Base-by-base conservation (phyloP, 768 basidiomycete genomes). In the Artomyces pyxidatus region DNA sequence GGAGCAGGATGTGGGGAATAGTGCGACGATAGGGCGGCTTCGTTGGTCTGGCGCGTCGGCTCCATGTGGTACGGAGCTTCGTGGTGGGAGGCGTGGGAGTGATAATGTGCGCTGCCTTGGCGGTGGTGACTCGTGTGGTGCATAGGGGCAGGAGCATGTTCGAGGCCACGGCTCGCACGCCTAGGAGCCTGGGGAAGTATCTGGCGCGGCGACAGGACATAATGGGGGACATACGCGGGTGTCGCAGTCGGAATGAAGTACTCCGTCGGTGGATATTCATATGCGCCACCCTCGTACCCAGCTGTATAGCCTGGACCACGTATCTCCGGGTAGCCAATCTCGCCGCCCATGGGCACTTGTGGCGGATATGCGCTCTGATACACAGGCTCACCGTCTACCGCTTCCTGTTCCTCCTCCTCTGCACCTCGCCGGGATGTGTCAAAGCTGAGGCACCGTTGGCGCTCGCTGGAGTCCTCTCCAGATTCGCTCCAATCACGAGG, bases 41-140 rank as follows among this genome's bases (percentile, higher is more conserved):
- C 50, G 50, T 37, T 44, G 21, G 22, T 16, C 26, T 48, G 45
- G 47, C 21, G 40, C 32, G 60, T 49, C 10, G 61, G 50, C 42
- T 32, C 21, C 23, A 42, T 26, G 49, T 60, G 67, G 2, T 58
- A 37, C 22, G 55, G 39, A 17, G 59, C 52, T 45, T 58, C 59
- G 26, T 53, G 45, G 16, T 45, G 28, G 10, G 48, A 29, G n/a
- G 19, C 37, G 22, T 53, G 58, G 3, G 42, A 28, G 11, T 52
- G 43, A 27, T 37, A 28, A 11, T 37, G 47, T 5, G 54, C 17
- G 41, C n/a, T 43, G 48, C 43, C 8, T 3, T 52, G 37, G 37
- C 43, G 35, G 21, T 2, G 52, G 30, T n/a, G 45, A 42, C 22
- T 10, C 16, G 14, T 12, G 16, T 12, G 39, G 39, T 21, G 39